These are phyloP conservation scores for Magnaporthiopsis incrustans DNA, from an alignment of 2,329 filamentous ascomycete species.

Conservation along the genomic window DNA sequence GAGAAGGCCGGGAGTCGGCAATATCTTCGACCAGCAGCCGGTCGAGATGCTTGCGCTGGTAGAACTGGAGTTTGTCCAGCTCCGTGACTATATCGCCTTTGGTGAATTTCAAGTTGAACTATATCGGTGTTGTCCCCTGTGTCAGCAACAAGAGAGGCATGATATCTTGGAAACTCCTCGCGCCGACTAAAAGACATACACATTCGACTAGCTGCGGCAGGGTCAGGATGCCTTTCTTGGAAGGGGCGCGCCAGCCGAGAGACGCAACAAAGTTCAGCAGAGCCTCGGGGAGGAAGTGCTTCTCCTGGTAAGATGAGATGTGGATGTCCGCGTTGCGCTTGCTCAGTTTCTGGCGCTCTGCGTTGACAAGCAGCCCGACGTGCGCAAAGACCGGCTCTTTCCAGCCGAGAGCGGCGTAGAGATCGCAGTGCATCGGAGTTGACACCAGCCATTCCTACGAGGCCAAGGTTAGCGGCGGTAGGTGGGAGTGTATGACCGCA, in stretches of 20 bases:
- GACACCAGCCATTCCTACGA: constrained; percentile 86
- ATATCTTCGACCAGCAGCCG: constrained; percentile 12
- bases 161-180: background rate
- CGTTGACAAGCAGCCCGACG: constrained; percentile 65
- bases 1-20: background rate
- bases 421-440: constrained; percentile 62
- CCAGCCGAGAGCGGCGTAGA: constrained; percentile 78
- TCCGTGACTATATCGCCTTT: constrained; percentile 82
- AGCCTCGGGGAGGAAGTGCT: constrained; percentile 38
- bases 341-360: constrained; percentile 68
- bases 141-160: constrained; percentile 5
- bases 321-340: constrained; percentile 63
- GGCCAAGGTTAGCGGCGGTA: background rate
- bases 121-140: background rate
- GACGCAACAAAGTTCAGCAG: constrained; percentile 77
- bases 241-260: constrained; percentile 68
- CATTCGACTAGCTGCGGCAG: constrained; percentile 63
- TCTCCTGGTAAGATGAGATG: constrained; percentile 40
- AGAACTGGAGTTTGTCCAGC: constrained; percentile 68
- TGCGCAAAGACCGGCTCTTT: constrained; percentile 68
- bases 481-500: too few species aligned
- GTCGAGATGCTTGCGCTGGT: constrained; percentile 45
- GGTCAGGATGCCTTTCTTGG: constrained; percentile 60
- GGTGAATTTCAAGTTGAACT: constrained; percentile 84
- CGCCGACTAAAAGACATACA: constrained; percentile 33